Evolutionary conservation across 78 protist genomes (phyloP).

Genomic region (Thecamonas trahens): DNA sequence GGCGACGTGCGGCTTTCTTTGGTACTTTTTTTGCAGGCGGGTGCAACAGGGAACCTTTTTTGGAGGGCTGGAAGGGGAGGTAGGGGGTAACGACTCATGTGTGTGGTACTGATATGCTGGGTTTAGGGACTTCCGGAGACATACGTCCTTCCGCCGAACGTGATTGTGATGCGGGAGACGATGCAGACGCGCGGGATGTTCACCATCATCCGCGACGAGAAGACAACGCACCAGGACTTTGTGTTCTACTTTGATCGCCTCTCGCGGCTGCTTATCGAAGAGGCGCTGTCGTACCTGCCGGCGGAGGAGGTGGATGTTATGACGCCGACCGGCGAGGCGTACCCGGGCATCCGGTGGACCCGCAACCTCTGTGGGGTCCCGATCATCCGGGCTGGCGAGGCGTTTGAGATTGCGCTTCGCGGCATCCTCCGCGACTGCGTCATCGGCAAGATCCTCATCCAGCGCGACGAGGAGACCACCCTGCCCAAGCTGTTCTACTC

Average conservation of each 20-base stretch:
- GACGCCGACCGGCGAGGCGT: constrained; percentile 26
- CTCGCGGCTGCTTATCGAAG: constrained; percentile 32
- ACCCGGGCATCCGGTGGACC: constrained; percentile 14
- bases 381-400: constrained; percentile 60
- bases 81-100: no score
- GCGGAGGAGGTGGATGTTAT: not conserved
- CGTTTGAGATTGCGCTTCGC: constrained; percentile 41
- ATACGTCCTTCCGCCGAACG: no score
- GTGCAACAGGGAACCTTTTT: no score
- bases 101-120: no score
- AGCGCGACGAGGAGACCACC: constrained; percentile 30
- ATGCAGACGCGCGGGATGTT: no score
- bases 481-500: constrained; percentile 13
- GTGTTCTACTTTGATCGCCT: constrained; percentile 28
- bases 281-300: constrained; percentile 20
- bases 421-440: constrained; percentile 22
- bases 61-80: no score
- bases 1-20: no score
- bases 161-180: no score
- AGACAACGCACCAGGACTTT: constrained; percentile 10
- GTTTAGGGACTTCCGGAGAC: no score
- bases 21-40: no score
- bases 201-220: constrained; percentile 3
- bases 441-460: constrained; percentile 55
- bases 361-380: constrained; percentile 20